phyloP scores from a whole-genome alignment of 352 stramenopile species.

The Phytophthora tubulina region DNA sequence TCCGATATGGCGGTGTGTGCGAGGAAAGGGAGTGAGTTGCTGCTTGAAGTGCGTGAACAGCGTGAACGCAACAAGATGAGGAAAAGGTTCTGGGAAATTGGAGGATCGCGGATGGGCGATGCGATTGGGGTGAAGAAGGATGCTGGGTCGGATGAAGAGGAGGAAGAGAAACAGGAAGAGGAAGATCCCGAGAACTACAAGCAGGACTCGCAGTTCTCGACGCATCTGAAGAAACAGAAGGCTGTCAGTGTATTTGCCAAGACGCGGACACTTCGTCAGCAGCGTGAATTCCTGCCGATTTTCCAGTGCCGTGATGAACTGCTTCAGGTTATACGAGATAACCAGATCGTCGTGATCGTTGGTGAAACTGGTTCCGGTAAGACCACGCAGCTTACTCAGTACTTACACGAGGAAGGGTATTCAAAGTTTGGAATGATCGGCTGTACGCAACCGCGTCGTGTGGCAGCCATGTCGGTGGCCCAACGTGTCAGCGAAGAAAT shows the following conservation, averaged over 20 bases:
- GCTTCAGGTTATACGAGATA: conserved; percentile 97
- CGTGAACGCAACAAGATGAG: conserved; percentile 94
- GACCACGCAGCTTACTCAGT: conserved; percentile 98
- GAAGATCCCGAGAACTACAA: conserved; percentile 93
- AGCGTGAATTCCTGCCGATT: conserved; percentile 97
- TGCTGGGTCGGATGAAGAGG: conserved; percentile 65
- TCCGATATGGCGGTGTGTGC: conserved; percentile 96
- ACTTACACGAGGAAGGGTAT: conserved; percentile 93
- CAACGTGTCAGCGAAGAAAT: conserved; percentile 99
- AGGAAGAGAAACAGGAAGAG: conserved; percentile 56
- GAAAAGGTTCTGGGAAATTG: conserved; percentile 99
- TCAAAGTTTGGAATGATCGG: conserved; percentile 92
- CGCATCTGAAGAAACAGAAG: conserved; percentile 93
- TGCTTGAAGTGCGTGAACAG: conserved; percentile 83
- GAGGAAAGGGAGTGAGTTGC: conserved; percentile 92
- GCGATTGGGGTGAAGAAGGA: conserved; percentile 92
- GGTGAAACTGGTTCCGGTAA: conserved; percentile 98
- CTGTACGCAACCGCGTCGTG: conserved; percentile 98
- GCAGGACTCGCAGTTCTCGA: conserved; percentile 94
- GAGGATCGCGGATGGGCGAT: conserved; percentile 97
- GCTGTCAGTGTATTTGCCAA: conserved; percentile 97
- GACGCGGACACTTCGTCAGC: conserved; percentile 95
- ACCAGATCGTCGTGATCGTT: conserved; percentile 99
- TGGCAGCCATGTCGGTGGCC: conserved; percentile 99
- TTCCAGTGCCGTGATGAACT: conserved; percentile 96